Conservation (phyloP, 2,329 filamentous ascomycete genomes). For the Ceratocystis eucalypticola region DNA sequence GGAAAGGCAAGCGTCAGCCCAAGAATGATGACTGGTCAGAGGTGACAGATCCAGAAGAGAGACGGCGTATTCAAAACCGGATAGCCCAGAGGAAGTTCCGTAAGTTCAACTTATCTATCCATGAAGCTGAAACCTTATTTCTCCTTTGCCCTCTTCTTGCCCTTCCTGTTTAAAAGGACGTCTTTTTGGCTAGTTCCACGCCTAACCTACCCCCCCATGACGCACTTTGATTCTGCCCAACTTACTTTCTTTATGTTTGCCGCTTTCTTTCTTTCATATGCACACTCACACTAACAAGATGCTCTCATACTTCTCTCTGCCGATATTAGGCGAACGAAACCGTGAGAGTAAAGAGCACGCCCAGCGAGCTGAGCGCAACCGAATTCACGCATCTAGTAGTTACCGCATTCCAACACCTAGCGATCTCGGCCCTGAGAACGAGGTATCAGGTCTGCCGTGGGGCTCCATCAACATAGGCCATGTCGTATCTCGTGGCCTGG, state of each 20-base stretch:
- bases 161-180: too few relatives aligned
- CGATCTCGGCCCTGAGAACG: slow-evolving; percentile 38
- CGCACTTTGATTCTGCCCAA: too few relatives aligned
- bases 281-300: not conserved
- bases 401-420: slow-evolving; percentile 48
- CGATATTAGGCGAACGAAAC: slow-evolving; percentile 49
- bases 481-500: slow-evolving; percentile 38
- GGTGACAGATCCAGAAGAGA: slow-evolving; percentile 55
- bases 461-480: slow-evolving; percentile 51
- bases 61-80: slow-evolving; percentile 62
- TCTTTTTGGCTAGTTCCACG: too few relatives aligned
- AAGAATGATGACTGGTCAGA: slow-evolving; percentile 54
- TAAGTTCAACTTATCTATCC: slow-evolving; percentile 30
- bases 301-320: not conserved
- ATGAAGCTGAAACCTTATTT: not conserved
- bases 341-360: slow-evolving; percentile 53
- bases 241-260: not conserved
- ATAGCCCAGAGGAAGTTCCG: slow-evolving; percentile 64
- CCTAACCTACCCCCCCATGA: too few relatives aligned
- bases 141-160: not conserved
- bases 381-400: slow-evolving; percentile 47
- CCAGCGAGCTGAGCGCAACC: slow-evolving; percentile 50
- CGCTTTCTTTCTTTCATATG: not conserved
- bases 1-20: slow-evolving; percentile 28
- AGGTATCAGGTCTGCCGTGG: slow-evolving; percentile 57